These are phyloP conservation scores for Populus trichocarpa DNA, from an alignment of 441 rosid genomes.

Conservation along the genomic window DNA sequence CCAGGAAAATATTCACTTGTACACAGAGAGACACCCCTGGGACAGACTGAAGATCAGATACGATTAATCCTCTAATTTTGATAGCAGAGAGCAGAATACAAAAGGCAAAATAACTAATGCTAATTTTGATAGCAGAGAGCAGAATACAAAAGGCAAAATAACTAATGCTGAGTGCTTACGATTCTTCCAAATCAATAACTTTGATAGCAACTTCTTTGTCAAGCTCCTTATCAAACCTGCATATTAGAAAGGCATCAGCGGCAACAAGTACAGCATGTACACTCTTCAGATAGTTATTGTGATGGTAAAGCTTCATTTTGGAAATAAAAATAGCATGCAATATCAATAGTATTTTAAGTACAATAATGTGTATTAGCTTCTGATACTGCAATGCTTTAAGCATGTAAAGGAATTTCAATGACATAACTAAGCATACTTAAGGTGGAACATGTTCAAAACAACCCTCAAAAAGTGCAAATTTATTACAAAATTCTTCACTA, in stretches of 20 bases:
- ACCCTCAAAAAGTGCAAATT: background rate
- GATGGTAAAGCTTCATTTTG: background rate
- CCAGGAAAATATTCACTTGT: background rate
- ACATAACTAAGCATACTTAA: background rate
- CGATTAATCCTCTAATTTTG: background rate
- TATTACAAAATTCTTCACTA: background rate
- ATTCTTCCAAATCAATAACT: conserved; percentile 99
- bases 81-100: conserved; percentile 10
- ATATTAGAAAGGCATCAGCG: conserved; percentile 26
- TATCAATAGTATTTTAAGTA: background rate
- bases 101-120: conserved; percentile 5
- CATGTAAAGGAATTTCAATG: background rate
- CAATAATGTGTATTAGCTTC: conserved; percentile 3
- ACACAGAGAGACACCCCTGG: background rate
- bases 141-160: conserved; percentile 6
- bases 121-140: conserved; percentile 81
- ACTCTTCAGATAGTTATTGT: background rate
- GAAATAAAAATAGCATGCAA: background rate
- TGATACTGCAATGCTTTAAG: background rate
- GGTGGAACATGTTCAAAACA: background rate
- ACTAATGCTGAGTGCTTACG: conserved; percentile 56
- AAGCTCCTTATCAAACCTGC: conserved; percentile 94
- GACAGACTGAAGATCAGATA: background rate
- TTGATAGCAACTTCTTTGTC: conserved; percentile 97
- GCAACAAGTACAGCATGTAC: background rate